phyloP scores from a whole-genome alignment of 208 protist genomes.

The Leishmania tarentolae region DNA sequence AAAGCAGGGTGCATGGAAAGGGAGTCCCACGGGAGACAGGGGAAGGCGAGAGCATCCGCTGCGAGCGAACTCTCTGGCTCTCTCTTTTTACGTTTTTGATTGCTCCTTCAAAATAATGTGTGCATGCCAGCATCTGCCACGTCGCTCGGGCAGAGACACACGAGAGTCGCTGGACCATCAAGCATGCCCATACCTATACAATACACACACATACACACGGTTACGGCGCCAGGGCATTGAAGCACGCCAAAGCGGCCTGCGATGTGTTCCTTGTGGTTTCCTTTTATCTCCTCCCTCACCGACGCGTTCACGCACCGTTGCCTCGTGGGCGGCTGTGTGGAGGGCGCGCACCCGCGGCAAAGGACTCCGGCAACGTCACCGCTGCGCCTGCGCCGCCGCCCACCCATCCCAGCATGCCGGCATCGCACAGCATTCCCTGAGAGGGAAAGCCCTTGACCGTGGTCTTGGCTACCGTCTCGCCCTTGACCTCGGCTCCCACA shows the following conservation, averaged over 20 bases:
- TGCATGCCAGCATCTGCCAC: neutral
- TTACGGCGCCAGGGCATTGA: neutral
- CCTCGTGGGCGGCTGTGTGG: slow-evolving; percentile 48
- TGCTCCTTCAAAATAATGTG: neutral
- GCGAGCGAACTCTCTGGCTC: neutral
- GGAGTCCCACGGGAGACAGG: neutral
- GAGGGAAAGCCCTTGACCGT: slow-evolving; percentile 73
- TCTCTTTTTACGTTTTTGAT: neutral
- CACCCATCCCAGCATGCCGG: slow-evolving; percentile 79
- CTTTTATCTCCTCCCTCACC: neutral
- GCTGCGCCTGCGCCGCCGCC: slow-evolving; percentile 69
- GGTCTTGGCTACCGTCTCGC: slow-evolving; percentile 59
- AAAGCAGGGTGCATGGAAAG: neutral
- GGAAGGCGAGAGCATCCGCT: neutral
- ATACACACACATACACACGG: no score
- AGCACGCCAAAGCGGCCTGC: neutral
- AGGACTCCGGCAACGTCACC: slow-evolving; percentile 54
- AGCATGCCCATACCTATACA: neutral
- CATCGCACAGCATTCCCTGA: slow-evolving; percentile 80
- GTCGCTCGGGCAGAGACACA: neutral
- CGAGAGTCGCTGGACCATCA: neutral
- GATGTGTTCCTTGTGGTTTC: neutral
- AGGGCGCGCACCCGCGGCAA: slow-evolving; percentile 34
- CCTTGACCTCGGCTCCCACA: slow-evolving; percentile 65
- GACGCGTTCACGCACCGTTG: slow-evolving; percentile 20